Base-by-base conservation (phyloP, 106 monocot genomes). In the Gastrodia elata region DNA sequence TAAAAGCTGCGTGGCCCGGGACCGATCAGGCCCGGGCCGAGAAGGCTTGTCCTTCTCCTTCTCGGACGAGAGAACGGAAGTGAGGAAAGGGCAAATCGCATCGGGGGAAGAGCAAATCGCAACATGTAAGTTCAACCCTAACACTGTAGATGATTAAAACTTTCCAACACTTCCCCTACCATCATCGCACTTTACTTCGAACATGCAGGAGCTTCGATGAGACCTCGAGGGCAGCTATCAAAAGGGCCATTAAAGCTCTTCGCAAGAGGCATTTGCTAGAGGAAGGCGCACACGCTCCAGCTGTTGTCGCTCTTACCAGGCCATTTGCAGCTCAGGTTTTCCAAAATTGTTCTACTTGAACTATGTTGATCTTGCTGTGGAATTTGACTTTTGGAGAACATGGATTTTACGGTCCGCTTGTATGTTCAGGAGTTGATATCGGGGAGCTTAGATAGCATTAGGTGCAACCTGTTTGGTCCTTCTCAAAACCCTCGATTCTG, bases 231-330 rank as follows among this genome's bases (percentile, higher is more conserved):
- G 74, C 67, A 26, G 90, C 93, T 39, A 97, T 97, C 44, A 80
- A 79, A 70, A 70, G 72, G 18, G 90, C 97, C 27, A 80, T 97
- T 34, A 86, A 57, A 59, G 86, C 88, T 25, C 88, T 97, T 18
- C 80, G 83, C 55, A 86, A 64, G 79, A 76, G 93, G 73, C 97
- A 87, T 71, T 82, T 88, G 71, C 78, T 90, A 64, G 97, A 97
- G 74, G 97, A 97, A 71, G 93, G 81, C 2, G 97, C 97, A 8
- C 97, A 97, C 71, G 78, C 78, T 4, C 85, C 90, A 0, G 97
- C 97, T 3, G 76, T 93, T 68, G 49, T 76, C 37, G 92, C 97
- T n/a, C 93, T 97, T 43, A 61, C 90, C 25, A 69, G 74, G 18
- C 97, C 97, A 11, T 82, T 84, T 33, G 81, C 79, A 20, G 71